phyloP scores from a whole-genome alignment of 139 green algal species.

The Chlamydomonas applanata region DNA sequence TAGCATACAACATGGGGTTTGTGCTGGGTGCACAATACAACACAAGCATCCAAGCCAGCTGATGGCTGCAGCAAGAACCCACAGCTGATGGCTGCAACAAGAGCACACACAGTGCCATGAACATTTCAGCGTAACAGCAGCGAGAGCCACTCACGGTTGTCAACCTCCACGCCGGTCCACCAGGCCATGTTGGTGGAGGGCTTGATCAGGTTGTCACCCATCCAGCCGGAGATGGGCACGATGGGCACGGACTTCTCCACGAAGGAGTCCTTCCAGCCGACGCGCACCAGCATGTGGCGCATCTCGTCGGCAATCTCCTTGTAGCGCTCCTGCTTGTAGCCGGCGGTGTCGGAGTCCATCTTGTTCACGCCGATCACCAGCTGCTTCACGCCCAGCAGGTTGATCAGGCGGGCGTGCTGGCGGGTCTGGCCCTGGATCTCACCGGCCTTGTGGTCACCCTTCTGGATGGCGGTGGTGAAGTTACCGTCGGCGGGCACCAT shows the following conservation, averaged over 20 bases:
- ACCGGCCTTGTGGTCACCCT: constrained; percentile 95
- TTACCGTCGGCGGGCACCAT: constrained; percentile 88
- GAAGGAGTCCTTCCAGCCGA: constrained; percentile 87
- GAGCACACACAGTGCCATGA: background rate
- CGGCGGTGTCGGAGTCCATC: constrained; percentile 93
- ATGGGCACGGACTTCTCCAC: constrained; percentile 87
- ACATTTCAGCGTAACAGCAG: constrained; percentile 19
- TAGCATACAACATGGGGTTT: too few species aligned
- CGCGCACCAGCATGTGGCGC: constrained; percentile 79
- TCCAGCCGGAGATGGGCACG: constrained; percentile 98
- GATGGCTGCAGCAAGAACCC: background rate
- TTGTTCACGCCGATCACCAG: constrained; percentile 95
- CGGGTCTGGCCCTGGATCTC: constrained; percentile 98
- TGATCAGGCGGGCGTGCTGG: constrained; percentile 97
- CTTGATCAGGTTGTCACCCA: constrained; percentile 99
- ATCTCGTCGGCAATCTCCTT: constrained; percentile 98
- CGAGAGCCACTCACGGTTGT: constrained; percentile 47
- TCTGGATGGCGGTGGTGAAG: constrained; percentile 97
- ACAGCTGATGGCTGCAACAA: background rate
- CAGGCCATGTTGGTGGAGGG: constrained; percentile 93
- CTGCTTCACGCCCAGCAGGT: constrained; percentile 98
- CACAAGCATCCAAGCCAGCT: background rate
- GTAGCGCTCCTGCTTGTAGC: constrained; percentile 95
- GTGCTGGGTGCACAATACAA: too few species aligned
- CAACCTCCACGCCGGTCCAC: constrained; percentile 86